Conservation (phyloP, 768 basidiomycete genomes). For the Agrocybe pediades region DNA sequence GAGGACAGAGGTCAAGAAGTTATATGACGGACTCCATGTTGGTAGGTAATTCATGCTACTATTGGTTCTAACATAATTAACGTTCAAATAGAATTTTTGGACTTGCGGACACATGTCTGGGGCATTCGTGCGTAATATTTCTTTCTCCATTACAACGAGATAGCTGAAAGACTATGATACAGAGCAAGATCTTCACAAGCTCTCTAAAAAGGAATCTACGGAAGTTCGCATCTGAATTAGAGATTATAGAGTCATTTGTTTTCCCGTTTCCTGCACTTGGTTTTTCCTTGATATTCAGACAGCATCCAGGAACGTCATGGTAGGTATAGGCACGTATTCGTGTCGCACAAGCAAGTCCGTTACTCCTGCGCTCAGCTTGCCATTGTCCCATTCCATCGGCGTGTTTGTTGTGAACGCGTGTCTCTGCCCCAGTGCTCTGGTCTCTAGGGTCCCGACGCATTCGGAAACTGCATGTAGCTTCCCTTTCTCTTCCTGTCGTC, state of each 20-base stretch:
- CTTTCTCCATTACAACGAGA: not conserved
- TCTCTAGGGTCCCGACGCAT: no score
- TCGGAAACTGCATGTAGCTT: no score
- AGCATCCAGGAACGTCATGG: no score
- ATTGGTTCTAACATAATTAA: not conserved
- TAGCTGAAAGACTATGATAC: conserved; percentile 7
- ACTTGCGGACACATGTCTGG: conserved; percentile 81
- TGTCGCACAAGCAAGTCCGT: no score
- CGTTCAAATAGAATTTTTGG: conserved; percentile 65
- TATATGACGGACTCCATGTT: conserved; percentile 82
- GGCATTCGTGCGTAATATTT: conserved; percentile 70
- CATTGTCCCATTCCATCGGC: no score
- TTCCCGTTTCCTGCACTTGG: not conserved
- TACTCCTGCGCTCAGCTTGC: no score
- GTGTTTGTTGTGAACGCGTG: no score
- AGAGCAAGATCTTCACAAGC: conserved; percentile 82
- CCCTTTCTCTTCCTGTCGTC: no score
- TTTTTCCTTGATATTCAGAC: no score
- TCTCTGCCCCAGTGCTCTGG: no score
- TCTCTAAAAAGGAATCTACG: conserved; percentile 68
- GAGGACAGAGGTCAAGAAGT: conserved; percentile 82
- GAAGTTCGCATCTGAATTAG: conserved; percentile 52
- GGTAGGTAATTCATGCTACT: conserved; percentile 43
- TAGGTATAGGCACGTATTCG: no score
- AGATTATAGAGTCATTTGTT: not conserved